Percentiles rank a stretch among this genome's conserved stretches.
Conservation (phyloP, 306 rosid species). For the Vigna radiata region DNA sequence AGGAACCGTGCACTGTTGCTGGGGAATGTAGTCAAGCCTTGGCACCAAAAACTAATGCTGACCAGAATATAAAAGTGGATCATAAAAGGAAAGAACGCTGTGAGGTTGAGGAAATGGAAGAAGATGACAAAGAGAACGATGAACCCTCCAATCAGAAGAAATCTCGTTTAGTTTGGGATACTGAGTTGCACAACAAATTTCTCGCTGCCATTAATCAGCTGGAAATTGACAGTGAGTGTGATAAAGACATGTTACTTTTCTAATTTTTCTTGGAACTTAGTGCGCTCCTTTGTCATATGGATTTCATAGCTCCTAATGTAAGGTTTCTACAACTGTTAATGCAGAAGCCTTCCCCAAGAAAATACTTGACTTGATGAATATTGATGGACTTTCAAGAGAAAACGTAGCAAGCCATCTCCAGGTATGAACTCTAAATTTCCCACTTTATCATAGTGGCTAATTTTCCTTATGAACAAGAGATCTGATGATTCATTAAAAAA, state of each 20-base stretch:
- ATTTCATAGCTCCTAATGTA: not conserved
- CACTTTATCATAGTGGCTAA: not conserved
- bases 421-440: constrained; percentile 55
- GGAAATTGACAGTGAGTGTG: constrained; percentile 77
- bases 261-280: constrained; percentile 12
- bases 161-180: constrained; percentile 77
- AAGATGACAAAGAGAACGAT: constrained; percentile 59
- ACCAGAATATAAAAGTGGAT: constrained; percentile 43
- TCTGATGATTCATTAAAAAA: not conserved
- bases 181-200: constrained; percentile 74
- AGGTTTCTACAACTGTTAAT: constrained; percentile 38
- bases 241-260: constrained; percentile 19
- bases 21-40: constrained; percentile 48
- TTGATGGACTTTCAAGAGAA: constrained; percentile 88
- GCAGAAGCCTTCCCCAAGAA: constrained; percentile 90
- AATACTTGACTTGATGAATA: constrained; percentile 86
- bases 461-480: not conserved
- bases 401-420: constrained; percentile 95
- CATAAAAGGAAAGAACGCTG: constrained; percentile 65
- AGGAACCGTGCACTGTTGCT: constrained; percentile 21
- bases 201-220: constrained; percentile 71
- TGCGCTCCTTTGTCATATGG: not conserved
- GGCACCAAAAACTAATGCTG: constrained; percentile 44
- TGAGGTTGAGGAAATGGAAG: constrained; percentile 68
- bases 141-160: constrained; percentile 68